phyloP scores from a whole-genome alignment of 352 stramenopile genomes.

The Thraustotheca clavata region DNA sequence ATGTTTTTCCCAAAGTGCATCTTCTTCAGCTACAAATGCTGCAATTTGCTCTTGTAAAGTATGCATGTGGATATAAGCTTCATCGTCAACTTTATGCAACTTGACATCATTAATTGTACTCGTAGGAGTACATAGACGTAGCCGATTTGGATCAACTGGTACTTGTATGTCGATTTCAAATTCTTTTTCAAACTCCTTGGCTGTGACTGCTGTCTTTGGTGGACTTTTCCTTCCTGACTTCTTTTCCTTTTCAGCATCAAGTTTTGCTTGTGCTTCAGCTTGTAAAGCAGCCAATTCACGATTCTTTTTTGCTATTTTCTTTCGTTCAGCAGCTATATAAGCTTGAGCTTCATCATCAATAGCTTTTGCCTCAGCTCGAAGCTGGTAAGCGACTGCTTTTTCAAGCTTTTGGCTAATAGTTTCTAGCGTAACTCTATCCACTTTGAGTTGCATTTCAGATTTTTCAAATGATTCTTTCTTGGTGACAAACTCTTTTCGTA shows the following conservation, averaged over 20 bases:
- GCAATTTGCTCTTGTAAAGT: neutral
- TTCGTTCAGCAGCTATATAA: slow-evolving; percentile 30
- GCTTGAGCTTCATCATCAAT: slow-evolving; percentile 1
- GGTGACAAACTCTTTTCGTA: slow-evolving; percentile 36
- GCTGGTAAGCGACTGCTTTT: neutral
- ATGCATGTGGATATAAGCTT: slow-evolving; percentile 11
- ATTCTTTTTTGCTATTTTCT: slow-evolving; percentile 47
- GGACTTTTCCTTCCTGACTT: slow-evolving; percentile 41
- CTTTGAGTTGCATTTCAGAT: slow-evolving; percentile 32
- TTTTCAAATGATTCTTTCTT: slow-evolving; percentile 28
- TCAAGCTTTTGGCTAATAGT: slow-evolving; percentile 46
- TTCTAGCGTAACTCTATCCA: slow-evolving; percentile 32
- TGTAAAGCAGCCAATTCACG: slow-evolving; percentile 42
- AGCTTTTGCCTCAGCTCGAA: neutral
- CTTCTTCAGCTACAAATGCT: neutral
- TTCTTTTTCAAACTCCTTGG: neutral
- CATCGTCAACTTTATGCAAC: slow-evolving; percentile 1
- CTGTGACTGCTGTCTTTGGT: slow-evolving; percentile 32
- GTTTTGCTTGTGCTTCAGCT: slow-evolving; percentile 34
- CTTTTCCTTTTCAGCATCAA: slow-evolving; percentile 37
- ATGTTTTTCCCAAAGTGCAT: slow-evolving; percentile 3
- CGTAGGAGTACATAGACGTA: neutral
- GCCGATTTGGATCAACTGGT: neutral
- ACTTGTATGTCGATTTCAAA: neutral
- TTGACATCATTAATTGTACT: neutral